Evolutionary conservation across 2,329 filamentous ascomycete genomes (phyloP).

Genomic region (Venturia oleaginea): DNA sequence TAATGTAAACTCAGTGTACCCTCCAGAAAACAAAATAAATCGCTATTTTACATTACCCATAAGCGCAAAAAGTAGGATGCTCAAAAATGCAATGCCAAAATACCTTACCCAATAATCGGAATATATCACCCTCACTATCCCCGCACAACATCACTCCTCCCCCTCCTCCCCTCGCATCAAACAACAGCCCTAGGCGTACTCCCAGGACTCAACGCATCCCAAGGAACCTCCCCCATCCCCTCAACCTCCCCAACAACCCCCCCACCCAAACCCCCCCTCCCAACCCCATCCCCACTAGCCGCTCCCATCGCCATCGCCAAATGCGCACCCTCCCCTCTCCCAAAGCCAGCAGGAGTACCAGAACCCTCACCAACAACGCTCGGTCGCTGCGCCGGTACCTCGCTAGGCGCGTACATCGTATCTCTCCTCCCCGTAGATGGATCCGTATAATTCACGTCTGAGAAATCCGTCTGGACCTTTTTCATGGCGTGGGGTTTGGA

Average conservation of each 20-base stretch:
- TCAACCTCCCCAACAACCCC: not conserved
- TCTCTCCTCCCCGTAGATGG: not conserved
- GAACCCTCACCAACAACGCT: not conserved
- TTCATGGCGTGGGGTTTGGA: not conserved
- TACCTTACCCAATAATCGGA: no score
- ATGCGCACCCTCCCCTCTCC: not conserved
- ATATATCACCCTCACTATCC: no score
- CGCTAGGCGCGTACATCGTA: slow-evolving; percentile 1
- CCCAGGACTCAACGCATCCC: slow-evolving; percentile 1
- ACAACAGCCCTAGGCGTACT: not conserved
- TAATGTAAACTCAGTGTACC: no score
- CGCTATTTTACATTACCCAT: no score
- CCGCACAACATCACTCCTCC: no score
- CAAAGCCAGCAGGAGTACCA: not conserved
- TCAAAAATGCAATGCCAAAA: no score
- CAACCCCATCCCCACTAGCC: not conserved
- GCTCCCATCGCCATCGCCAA: not conserved
- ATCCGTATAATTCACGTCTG: not conserved
- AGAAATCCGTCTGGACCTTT: slow-evolving; percentile 1
- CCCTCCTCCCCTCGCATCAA: not conserved
- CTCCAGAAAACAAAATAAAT: no score
- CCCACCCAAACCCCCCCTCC: not conserved
- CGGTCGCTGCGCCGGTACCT: not conserved
- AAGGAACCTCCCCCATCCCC: not conserved
- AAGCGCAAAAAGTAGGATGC: no score